A percentile compares a stretch with the other conserved stretches of the same genome.
phyloP scores from a whole-genome alignment of 2,329 filamentous ascomycete genomes.

The Aspergillus sp. region DNA sequence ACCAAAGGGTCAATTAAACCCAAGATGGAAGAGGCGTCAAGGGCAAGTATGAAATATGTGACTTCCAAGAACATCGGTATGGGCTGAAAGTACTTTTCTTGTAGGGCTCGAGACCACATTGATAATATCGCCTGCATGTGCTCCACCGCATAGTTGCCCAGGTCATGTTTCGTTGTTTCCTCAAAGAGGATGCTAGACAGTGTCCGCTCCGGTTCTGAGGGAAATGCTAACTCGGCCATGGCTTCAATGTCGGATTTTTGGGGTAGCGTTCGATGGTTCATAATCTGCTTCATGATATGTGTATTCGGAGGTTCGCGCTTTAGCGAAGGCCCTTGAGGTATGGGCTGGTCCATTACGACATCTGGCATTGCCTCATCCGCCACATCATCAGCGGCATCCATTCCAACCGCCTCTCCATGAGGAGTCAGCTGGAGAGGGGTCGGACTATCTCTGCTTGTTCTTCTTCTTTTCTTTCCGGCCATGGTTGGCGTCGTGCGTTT shows the following conservation, averaged over 20 bases:
- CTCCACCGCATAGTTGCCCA: conserved; percentile 48
- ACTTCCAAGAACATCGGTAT: conserved; percentile 44
- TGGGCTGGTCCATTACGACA: conserved; percentile 24
- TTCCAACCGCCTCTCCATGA: conserved; percentile 24
- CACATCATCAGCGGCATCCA: conserved; percentile 27
- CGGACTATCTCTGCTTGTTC: conserved; percentile 53
- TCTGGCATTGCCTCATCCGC: conserved; percentile 23
- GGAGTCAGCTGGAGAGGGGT: conserved; percentile 46
- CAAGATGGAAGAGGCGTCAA: conserved; percentile 38
- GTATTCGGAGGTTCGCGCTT: conserved; percentile 26
- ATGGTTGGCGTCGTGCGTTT: conserved; percentile 57
- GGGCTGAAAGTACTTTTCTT: conserved; percentile 52
- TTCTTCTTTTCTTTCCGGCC: conserved; percentile 59
- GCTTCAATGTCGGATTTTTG: conserved; percentile 55
- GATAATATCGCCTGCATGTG: conserved; percentile 52
- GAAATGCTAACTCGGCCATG: conserved; percentile 53
- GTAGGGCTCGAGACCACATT: conserved; percentile 57
- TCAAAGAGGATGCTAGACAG: conserved; percentile 58
- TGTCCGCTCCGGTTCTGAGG: conserved; percentile 48
- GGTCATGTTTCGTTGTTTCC: conserved; percentile 44
- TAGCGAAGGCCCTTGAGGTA: conserved; percentile 21
- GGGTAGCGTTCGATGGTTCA: conserved; percentile 55
- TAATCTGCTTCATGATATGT: conserved; percentile 52
- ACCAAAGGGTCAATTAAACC: conserved; percentile 39
- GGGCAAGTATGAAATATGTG: conserved; percentile 39